Evolutionary conservation across 2,329 filamentous ascomycete genomes (phyloP).

Genomic region (Fusarium coicis): DNA sequence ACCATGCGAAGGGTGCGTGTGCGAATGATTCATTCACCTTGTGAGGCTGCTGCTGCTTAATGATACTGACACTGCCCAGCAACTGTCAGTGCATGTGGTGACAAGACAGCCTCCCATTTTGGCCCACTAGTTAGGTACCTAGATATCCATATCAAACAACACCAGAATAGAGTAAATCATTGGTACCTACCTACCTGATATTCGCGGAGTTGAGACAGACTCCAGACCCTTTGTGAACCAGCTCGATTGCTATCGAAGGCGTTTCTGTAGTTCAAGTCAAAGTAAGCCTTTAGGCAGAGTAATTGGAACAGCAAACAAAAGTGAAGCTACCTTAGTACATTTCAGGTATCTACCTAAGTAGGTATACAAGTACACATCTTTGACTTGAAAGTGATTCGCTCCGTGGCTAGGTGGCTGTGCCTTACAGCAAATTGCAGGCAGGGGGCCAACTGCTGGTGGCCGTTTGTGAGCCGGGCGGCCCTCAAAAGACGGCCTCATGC

Average conservation of each 20-base stretch:
- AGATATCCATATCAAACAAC: not conserved
- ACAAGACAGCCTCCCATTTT: not conserved
- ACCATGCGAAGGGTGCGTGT: not conserved
- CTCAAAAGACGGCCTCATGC: constrained; percentile 3
- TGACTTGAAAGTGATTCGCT: not conserved
- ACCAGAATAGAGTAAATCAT: not conserved
- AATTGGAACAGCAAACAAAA: not conserved
- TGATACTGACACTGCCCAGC: not conserved
- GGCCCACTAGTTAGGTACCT: not conserved
- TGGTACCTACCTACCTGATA: not conserved
- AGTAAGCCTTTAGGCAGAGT: not conserved
- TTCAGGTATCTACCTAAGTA: not conserved
- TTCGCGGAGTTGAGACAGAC: not conserved
- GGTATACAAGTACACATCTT: not conserved
- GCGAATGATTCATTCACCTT: not conserved
- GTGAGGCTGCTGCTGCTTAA: not conserved
- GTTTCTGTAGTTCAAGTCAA: not conserved
- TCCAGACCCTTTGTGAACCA: not conserved
- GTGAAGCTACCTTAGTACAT: not conserved
- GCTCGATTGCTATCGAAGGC: not conserved
- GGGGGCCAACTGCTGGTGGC: constrained; percentile 12
- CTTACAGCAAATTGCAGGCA: not conserved
- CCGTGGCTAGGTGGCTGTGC: constrained; percentile 5
- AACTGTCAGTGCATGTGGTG: not conserved
- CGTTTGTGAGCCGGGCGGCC: not conserved